phyloP scores from a whole-genome alignment of 306 rosid genomes.

The Citrullus colocynthis region DNA sequence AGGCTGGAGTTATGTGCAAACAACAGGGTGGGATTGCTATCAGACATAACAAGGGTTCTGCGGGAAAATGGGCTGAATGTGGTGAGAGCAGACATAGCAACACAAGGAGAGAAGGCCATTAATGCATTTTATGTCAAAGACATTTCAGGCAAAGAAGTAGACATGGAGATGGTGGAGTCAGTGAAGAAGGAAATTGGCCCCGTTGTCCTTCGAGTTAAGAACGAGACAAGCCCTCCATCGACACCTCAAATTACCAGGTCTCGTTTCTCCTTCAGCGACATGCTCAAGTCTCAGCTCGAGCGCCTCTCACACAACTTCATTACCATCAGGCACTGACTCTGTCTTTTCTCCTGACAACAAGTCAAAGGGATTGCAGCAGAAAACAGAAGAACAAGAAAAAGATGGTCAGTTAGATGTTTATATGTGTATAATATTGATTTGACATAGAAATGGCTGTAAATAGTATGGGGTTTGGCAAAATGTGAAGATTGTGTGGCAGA shows the following conservation, averaged over 20 bases:
- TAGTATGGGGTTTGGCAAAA: not conserved
- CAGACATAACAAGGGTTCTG: constrained; percentile 52
- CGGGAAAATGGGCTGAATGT: constrained; percentile 51
- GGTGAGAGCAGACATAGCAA: constrained; percentile 54
- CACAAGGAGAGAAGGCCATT: constrained; percentile 45
- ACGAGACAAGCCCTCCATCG: constrained; percentile 8
- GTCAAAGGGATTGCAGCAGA: not conserved
- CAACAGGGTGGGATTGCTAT: constrained; percentile 43
- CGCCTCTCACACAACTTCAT: constrained; percentile 38
- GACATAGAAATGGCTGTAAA: constrained; percentile 1
- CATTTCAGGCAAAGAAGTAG: constrained; percentile 50
- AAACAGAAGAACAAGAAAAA: not conserved
- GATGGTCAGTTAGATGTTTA: not conserved
- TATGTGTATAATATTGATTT: not conserved
- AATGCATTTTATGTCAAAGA: constrained; percentile 53
- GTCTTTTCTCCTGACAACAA: not conserved
- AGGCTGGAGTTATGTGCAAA: constrained; percentile 48
- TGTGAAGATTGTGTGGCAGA: not conserved
- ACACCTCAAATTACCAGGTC: constrained; percentile 11
- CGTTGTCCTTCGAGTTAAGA: constrained; percentile 29
- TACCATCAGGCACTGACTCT: constrained; percentile 12
- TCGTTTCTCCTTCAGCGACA: constrained; percentile 26
- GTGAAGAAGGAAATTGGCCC: constrained; percentile 52
- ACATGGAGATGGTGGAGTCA: constrained; percentile 37
- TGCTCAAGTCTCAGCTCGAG: constrained; percentile 26